A percentile compares a stretch with the other conserved stretches of the same genome.
Conservation (phyloP, 192 early-diverging fungal genomes). For the Linderina pennispora region DNA sequence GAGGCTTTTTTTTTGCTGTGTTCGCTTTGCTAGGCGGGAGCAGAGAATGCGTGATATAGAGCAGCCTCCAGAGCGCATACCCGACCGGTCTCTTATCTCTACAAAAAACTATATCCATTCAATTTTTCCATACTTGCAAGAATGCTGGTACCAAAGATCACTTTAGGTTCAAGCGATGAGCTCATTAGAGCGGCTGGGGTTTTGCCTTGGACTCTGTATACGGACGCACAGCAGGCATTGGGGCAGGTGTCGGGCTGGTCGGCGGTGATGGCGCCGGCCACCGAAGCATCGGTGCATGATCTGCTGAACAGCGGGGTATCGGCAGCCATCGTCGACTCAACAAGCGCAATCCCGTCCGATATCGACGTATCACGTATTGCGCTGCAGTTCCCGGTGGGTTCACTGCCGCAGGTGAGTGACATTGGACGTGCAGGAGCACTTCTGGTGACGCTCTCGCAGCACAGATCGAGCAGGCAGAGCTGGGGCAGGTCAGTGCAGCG, state of each 20-base stretch:
- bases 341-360: background rate
- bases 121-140: too few species aligned
- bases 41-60: too few species aligned
- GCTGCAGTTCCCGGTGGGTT: too few species aligned
- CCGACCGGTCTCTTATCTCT: too few species aligned
- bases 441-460: constrained; percentile 18
- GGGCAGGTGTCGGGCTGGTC: constrained; percentile 12
- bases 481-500: constrained; percentile 13
- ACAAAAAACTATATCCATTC: too few species aligned
- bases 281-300: too few species aligned
- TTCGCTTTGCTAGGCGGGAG: too few species aligned
- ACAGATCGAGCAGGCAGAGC: constrained; percentile 16
- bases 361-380: constrained; percentile 26
- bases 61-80: too few species aligned
- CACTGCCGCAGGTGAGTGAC: constrained; percentile 2
- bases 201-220: constrained; percentile 13
- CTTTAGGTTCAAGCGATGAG: background rate
- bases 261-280: too few species aligned
- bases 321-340: constrained; percentile 17
- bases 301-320: constrained; percentile 37
- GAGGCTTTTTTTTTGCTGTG: too few species aligned
- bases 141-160: background rate
- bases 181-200: background rate
- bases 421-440: constrained; percentile 24
- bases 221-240: constrained; percentile 17